Evolutionary conservation across 768 basidiomycete species (phyloP).

Genomic region (Tricholoma flavovirens): DNA sequence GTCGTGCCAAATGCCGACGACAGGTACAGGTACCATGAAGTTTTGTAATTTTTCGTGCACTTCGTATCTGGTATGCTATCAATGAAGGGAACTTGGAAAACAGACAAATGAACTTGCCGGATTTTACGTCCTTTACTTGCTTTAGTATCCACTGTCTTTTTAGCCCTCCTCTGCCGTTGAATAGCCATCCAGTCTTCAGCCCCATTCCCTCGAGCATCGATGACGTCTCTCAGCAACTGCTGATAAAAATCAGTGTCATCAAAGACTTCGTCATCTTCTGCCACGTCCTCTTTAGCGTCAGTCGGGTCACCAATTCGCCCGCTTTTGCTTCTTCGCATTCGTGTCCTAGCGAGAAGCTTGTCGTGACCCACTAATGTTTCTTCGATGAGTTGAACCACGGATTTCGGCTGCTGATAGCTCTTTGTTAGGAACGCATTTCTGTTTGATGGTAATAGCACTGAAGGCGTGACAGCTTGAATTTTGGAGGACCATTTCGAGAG

Average conservation of each 20-base stretch:
- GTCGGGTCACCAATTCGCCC: slow-evolving; percentile 31
- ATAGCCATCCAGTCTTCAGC: slow-evolving; percentile 56
- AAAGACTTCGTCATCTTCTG: slow-evolving; percentile 49
- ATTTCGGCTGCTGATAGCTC: slow-evolving; percentile 50
- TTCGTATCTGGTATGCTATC: slow-evolving; percentile 55
- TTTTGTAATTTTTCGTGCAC: slow-evolving; percentile 95
- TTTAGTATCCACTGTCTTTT: slow-evolving; percentile 90
- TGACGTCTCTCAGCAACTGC: slow-evolving; percentile 84
- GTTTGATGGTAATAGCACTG: slow-evolving; percentile 63
- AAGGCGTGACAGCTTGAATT: slow-evolving; percentile 87
- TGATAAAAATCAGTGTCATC: slow-evolving; percentile 95
- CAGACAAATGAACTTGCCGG: slow-evolving; percentile 42
- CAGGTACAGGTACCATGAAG: slow-evolving; percentile 88
- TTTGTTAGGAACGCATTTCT: slow-evolving; percentile 61
- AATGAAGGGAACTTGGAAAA: not conserved
- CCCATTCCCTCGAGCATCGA: slow-evolving; percentile 56
- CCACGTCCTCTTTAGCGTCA: slow-evolving; percentile 28
- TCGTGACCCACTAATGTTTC: slow-evolving; percentile 56
- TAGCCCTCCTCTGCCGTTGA: slow-evolving; percentile 66
- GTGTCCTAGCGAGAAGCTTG: slow-evolving; percentile 61
- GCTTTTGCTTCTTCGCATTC: slow-evolving; percentile 45
- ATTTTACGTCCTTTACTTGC: slow-evolving; percentile 95
- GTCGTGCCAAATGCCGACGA: slow-evolving; percentile 79
- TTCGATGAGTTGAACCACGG: slow-evolving; percentile 71
- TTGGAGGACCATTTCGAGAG: slow-evolving; percentile 95